Percentiles rank a stretch among this genome's conserved stretches.
Conservation (phyloP, 2,329 filamentous ascomycete species). For the Alternaria ventricosa region DNA sequence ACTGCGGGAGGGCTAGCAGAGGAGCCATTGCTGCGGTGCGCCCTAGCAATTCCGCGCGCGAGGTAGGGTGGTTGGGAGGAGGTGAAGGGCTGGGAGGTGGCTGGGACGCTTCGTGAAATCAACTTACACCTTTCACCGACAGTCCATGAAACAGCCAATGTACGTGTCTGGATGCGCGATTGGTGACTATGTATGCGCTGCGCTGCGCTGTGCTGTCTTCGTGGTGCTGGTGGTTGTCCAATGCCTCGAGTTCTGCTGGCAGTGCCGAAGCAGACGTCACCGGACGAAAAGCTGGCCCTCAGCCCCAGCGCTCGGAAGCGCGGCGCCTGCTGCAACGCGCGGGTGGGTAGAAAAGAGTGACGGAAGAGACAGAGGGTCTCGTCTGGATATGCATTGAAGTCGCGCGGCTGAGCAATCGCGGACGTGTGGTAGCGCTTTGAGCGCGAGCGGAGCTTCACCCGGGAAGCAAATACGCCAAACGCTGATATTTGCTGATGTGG, state of each 20-base stretch:
- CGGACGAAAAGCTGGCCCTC: conserved; percentile 17
- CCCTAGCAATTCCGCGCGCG: conserved; percentile 12
- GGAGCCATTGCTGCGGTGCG: conserved; percentile 31
- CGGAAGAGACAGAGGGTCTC: conserved; percentile 9
- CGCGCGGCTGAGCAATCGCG: conserved; percentile 8
- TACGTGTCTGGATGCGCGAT: conserved; percentile 18
- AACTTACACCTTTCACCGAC: conserved; percentile 24
- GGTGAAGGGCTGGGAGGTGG: conserved; percentile 27
- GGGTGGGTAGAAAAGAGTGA: conserved; percentile 12
- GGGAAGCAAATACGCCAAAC: conserved; percentile 8
- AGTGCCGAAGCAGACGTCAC: conserved; percentile 22
- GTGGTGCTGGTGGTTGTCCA: conserved; percentile 15
- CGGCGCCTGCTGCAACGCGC: conserved; percentile 15
- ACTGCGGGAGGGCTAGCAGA: conserved; percentile 26
- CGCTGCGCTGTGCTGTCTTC: conserved; percentile 6
- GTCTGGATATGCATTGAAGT: conserved; percentile 12
- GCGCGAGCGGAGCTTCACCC: conserved; percentile 3
- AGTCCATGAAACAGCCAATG: conserved; percentile 14
- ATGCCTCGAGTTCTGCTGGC: conserved; percentile 19
- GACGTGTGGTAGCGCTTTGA: conserved; percentile 1
- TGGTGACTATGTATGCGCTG: conserved; percentile 21
- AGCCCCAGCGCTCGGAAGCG: conserved; percentile 25
- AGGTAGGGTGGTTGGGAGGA: conserved; percentile 8
- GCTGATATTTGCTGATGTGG: conserved; percentile 10
- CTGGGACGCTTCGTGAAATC: conserved; percentile 19